Evolutionary conservation across 179 eudicot genomes (phyloP), one percentile per base, ranked within the genome.

Genomic region (Nepenthes alata): DNA sequence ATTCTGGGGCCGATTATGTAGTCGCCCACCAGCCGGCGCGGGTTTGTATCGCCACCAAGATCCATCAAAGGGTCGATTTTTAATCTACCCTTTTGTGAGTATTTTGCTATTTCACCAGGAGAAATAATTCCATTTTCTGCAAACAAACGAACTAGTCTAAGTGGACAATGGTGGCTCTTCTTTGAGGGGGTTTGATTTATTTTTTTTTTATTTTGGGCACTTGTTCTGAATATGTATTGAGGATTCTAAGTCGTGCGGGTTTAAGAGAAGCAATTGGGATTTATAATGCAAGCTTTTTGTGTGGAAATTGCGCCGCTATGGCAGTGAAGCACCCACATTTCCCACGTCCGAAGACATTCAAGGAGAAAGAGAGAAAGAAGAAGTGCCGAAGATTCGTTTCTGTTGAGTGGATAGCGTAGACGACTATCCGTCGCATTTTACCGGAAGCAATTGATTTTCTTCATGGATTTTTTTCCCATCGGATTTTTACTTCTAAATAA

Each of bases 1-100:
- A 81, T 70, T 69, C 66, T 68, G 5, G 73, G 78, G 50, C 78
- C 83, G 75, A 81, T 73, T 57, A 68, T 35, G 44, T 81, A 81
- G 37, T 81, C 74, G 11, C 80, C 85, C 53, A 78, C 74, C 49
- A 70, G 41, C 14, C 83, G 75, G 35, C 49, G 53, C 44, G 70
- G 47, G 5, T 53, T 34, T 25, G 35, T 34, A 50, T 64, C 66
- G 14, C 13, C 70, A 36, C 60, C 69, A 55, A 56, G 63, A 69
- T 79, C 80, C 83, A 79, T 79, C 52, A 5, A 44, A 41, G 34
- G 55, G 38, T 70, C 57, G 52, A 11, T 39, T 35, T 6, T 2
- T 0, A 44, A 39, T 60, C 2, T 61, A 51, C 61, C 70, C 65
- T 57, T 61, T 61, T 48, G 35, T 49, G 55, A 61, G 66, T 53